Evolutionary conservation across 108 stramenopile species (phyloP).

Genomic region (Nitzschia inconspicua): DNA sequence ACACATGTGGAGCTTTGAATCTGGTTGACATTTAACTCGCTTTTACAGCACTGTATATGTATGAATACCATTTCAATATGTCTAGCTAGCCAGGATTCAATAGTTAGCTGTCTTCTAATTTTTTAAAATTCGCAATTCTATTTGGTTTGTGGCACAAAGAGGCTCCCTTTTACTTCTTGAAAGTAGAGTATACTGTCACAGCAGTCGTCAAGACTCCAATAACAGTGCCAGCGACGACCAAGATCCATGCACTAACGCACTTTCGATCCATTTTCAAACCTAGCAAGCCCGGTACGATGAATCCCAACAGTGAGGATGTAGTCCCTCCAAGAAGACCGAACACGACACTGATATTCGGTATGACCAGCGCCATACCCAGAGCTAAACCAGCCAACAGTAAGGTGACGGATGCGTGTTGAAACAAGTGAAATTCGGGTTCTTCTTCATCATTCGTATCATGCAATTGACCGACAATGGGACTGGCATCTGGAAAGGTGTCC

Average conservation of each 20-base stretch:
- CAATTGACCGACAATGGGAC: not conserved
- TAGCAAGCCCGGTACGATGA: constrained; percentile 71
- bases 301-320: constrained; percentile 58
- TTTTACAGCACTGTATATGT: too few species aligned
- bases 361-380: constrained; percentile 56
- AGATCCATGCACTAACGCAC: constrained; percentile 25
- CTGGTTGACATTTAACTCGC: too few species aligned
- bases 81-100: too few species aligned
- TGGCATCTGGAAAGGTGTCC: not conserved
- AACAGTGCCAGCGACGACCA: constrained; percentile 54
- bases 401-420: constrained; percentile 22
- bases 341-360: constrained; percentile 71
- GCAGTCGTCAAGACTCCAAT: constrained; percentile 64
- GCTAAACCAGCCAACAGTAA: constrained; percentile 50
- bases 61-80: too few species aligned
- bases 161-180: too few species aligned
- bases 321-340: constrained; percentile 81
- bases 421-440: constrained; percentile 13
- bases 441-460: constrained; percentile 10
- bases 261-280: constrained; percentile 28
- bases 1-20: too few species aligned
- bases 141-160: too few species aligned
- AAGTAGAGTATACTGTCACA: constrained; percentile 56
- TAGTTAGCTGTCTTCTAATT: too few species aligned
- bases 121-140: too few species aligned